Evolutionary conservation across 306 rosid genomes (phyloP).

Genomic region (Prunus fruticosa): DNA sequence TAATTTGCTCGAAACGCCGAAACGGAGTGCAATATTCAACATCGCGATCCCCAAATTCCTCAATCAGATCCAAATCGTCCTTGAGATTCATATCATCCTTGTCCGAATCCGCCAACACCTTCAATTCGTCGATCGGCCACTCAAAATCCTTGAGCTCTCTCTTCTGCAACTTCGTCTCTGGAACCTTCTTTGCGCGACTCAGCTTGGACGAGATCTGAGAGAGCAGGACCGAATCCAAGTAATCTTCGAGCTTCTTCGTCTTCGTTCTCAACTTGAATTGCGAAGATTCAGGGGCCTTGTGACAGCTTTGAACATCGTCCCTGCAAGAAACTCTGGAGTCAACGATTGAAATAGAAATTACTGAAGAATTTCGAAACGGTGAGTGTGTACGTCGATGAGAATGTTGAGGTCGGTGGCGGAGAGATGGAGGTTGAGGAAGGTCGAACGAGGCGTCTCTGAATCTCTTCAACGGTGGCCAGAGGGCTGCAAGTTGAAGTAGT

Average conservation of each 20-base stretch:
- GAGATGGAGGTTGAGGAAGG: constrained; percentile 10
- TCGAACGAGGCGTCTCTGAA: constrained; percentile 31
- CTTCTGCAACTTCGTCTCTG: constrained; percentile 9
- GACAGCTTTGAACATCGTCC: background rate
- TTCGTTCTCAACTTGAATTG: constrained; percentile 5
- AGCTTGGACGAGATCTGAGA: constrained; percentile 21
- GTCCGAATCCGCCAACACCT: constrained; percentile 11
- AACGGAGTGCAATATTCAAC: constrained; percentile 18
- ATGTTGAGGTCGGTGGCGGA: background rate
- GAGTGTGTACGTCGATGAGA: background rate
- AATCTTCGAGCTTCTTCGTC: constrained; percentile 26
- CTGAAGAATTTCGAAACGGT: background rate
- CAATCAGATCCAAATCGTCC: constrained; percentile 7
- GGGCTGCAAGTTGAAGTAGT: constrained; percentile 6
- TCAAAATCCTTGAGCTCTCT: constrained; percentile 22
- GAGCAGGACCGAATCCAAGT: constrained; percentile 34
- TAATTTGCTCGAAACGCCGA: constrained; percentile 16
- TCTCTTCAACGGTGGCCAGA: constrained; percentile 33
- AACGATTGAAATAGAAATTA: background rate
- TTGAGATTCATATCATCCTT: constrained; percentile 15
- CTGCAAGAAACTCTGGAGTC: background rate
- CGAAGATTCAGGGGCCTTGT: background rate
- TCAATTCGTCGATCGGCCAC: constrained; percentile 33
- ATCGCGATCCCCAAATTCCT: background rate
- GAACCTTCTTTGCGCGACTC: constrained; percentile 7